Percentiles rank a stretch among this genome's conserved stretches.
Conservation (phyloP, 129 eudicot species). For the Flaveria sonorensis region DNA sequence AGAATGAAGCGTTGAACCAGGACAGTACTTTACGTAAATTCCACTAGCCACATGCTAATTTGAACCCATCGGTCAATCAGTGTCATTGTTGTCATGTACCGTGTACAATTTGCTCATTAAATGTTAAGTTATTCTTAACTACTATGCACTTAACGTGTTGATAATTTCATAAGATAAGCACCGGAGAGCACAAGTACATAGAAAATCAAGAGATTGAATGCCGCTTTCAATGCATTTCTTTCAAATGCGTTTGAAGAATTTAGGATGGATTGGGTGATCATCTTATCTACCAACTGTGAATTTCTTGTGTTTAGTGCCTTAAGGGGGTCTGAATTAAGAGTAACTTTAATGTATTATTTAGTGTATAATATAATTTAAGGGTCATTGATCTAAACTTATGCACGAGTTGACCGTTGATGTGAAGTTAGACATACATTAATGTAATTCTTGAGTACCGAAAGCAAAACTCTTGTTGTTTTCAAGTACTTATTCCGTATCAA, state of each 20-base stretch:
- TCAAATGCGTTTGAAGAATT: constrained; percentile 4
- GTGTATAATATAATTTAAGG: background rate
- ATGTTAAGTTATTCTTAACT: constrained; percentile 13
- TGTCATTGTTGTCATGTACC: constrained; percentile 5
- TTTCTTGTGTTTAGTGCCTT: constrained; percentile 30
- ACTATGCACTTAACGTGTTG: background rate
- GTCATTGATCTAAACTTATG: background rate
- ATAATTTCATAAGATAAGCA: constrained; percentile 1
- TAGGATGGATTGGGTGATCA: constrained; percentile 14
- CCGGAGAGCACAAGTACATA: background rate
- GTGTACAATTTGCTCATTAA: constrained; percentile 16
- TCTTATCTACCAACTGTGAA: constrained; percentile 10
- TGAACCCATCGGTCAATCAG: constrained; percentile 2
- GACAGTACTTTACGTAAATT: constrained; percentile 17
- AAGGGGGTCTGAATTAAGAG: constrained; percentile 11
- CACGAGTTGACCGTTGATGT: constrained; percentile 34
- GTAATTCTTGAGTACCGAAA: constrained; percentile 4
- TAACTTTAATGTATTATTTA: background rate
- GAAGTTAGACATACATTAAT: constrained; percentile 22
- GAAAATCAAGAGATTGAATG: background rate
- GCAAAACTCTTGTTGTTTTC: constrained; percentile 13
- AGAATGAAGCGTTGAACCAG: constrained; percentile 36
- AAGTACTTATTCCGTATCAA: constrained; percentile 14
- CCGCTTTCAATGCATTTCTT: constrained; percentile 16
- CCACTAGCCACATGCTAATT: background rate